Base-by-base conservation (phyloP, 2,329 filamentous ascomycete genomes). In the Bipolaris victoriae region DNA sequence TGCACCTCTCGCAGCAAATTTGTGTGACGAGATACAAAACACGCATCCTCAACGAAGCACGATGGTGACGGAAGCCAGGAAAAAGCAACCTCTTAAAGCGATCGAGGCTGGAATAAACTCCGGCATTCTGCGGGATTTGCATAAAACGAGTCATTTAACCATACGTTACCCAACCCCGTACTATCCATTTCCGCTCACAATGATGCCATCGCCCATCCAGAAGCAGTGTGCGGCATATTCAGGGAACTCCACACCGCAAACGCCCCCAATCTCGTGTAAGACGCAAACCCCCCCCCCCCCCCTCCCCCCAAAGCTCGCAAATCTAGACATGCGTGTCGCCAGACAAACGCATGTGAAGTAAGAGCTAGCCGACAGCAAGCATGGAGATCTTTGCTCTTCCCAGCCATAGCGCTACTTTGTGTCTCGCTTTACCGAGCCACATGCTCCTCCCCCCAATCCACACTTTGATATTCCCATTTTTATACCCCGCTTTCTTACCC, bases 271-370 rank as follows among this genome's bases (percentile, higher is more conserved):
- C 29, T 26, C 35, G 35, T 31, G 18, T 20, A 24, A 45, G 18
- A n/a, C 16, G 10, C 26, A 31, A 29, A n/a, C 16, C 18, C 26
- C 29, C 29, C 3, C 26, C 2, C 26, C 7, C 1, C 1, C 29
- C 3, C 26, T 20, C 26, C 7, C 1, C 1, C 7, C 26, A 31
- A 31, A 31, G 29, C 29, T 31, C 29, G 10, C 7, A 31, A 35
- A 40, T 45, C 16, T 45, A 22, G 22, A 47, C 10, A 33, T 29
- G 10, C 9, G 20, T 39, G 45, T 33, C 18, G 44, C 24, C 36
- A 29, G 24, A n/a, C 29, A 31, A 33, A 48, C 40, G 57, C 57
- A 56, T 56, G 48, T 59, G 52, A 49, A 55, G 49, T 59, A 29
- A 45, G 47, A 45, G 52, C 48, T 52, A 52, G 53, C 43, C 39